A percentile compares a stretch with the other conserved stretches of the same genome.
Evolutionary conservation across 805 yeast species (phyloP).

Genomic region (Pichia occidentalis): DNA sequence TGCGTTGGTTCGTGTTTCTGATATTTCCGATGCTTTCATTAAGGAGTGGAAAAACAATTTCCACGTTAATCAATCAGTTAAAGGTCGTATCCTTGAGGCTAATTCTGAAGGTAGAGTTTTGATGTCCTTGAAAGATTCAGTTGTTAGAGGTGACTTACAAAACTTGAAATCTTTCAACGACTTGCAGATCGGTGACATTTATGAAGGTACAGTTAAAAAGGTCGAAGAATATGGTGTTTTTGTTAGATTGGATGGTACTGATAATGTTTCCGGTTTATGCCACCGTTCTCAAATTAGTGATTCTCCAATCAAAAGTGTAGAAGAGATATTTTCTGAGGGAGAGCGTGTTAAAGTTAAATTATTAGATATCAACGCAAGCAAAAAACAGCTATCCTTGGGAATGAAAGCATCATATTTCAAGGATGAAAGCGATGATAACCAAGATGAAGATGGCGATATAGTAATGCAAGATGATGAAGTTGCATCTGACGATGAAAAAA

Average conservation of each 20-base stretch:
- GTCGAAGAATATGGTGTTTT: constrained; percentile 90
- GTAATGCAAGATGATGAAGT: constrained; percentile 28
- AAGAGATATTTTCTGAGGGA: constrained; percentile 74
- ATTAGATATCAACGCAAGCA: constrained; percentile 51
- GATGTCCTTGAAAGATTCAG: constrained; percentile 75
- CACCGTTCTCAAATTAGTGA: constrained; percentile 83
- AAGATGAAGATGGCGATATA: constrained; percentile 25
- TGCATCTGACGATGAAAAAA: constrained; percentile 27
- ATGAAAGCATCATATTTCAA: constrained; percentile 89
- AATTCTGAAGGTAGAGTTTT: constrained; percentile 58
- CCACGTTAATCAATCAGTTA: constrained; percentile 63
- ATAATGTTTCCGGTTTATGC: constrained; percentile 76
- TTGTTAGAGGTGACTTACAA: constrained; percentile 62
- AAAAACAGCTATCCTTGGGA: constrained; percentile 78
- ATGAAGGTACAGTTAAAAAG: constrained; percentile 70
- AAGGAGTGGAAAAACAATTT: constrained; percentile 84
- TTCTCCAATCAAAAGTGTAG: constrained; percentile 48
- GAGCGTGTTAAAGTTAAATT: constrained; percentile 86
- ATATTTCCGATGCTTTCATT: constrained; percentile 72
- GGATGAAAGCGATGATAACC: constrained; percentile 9
- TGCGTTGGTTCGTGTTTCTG: constrained; percentile 76
- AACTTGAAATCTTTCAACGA: constrained; percentile 58
- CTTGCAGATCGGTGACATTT: constrained; percentile 59
- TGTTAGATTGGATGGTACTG: constrained; percentile 69
- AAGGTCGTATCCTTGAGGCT: constrained; percentile 64